Evolutionary conservation across 2,329 filamentous ascomycete genomes (phyloP).

Genomic region (Fusarium nodosum): DNA sequence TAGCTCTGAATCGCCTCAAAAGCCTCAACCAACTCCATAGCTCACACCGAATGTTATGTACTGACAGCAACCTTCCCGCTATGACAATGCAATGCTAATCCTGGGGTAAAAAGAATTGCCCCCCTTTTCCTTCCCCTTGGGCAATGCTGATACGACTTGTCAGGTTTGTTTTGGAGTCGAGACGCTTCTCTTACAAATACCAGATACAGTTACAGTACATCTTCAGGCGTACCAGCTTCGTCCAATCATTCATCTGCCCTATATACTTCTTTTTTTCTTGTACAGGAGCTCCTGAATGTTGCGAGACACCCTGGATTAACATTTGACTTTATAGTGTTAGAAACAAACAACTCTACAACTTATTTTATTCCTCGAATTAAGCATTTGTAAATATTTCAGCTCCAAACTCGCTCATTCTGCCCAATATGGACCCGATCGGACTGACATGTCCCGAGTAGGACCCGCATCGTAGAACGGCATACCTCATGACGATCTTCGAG

Average conservation of each 20-base stretch:
- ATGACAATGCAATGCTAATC: conserved; percentile 32
- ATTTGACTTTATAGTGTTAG: neutral
- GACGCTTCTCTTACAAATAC: conserved; percentile 37
- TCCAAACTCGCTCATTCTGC: conserved; percentile 7
- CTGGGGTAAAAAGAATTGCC: conserved; percentile 39
- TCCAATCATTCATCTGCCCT: conserved; percentile 13
- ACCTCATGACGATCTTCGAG: conserved; percentile 32
- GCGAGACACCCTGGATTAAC: neutral
- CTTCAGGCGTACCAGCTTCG: conserved; percentile 1
- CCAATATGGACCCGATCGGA: conserved; percentile 41
- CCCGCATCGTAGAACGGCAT: conserved; percentile 24
- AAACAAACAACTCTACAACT: neutral
- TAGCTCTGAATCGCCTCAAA: conserved; percentile 13
- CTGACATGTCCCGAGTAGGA: conserved; percentile 17
- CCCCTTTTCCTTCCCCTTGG: conserved; percentile 16
- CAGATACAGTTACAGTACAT: conserved; percentile 6
- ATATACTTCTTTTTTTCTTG: neutral
- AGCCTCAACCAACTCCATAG: neutral
- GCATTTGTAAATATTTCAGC: too few relatives aligned
- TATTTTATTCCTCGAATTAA: neutral
- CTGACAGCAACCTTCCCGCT: conserved; percentile 20
- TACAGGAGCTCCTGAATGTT: conserved; percentile 2
- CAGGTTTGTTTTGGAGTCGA: conserved; percentile 39
- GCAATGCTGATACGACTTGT: conserved; percentile 41
- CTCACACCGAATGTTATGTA: conserved; percentile 23